Percentiles rank a stretch among this genome's conserved stretches.
Conservation (phyloP, 1,284 basidiomycete genomes). For the Earliella scabrosa region DNA sequence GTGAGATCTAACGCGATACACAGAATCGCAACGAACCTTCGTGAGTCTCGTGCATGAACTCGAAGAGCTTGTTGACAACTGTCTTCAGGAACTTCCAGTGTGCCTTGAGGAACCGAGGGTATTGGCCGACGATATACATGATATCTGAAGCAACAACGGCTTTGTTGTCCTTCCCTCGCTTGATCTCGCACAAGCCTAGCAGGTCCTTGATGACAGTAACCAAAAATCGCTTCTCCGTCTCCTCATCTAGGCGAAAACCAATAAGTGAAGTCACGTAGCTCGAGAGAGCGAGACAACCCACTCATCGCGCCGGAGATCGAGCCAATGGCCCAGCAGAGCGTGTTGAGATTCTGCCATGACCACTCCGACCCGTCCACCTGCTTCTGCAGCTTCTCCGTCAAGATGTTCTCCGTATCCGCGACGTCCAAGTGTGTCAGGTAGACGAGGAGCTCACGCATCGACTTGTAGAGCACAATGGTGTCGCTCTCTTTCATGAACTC, state of each 20-base stretch:
- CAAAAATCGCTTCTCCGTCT: conserved; percentile 98
- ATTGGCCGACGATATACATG: conserved; percentile 99
- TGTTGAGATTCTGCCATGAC: conserved; percentile 99
- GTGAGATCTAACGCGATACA: too few species aligned
- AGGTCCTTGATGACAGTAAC: conserved; percentile 99
- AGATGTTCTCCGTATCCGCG: conserved; percentile 93
- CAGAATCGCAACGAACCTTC: conserved; percentile 65
- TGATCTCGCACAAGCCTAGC: conserved; percentile 96
- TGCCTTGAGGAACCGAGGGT: conserved; percentile 98
- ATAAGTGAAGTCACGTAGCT: conserved; percentile 16
- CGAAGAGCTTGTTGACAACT: conserved; percentile 99
- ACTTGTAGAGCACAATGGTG: conserved; percentile 99
- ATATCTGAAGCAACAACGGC: conserved; percentile 99
- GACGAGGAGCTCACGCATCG: conserved; percentile 96
- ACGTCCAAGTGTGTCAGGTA: conserved; percentile 99
- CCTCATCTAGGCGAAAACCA: conserved; percentile 73
- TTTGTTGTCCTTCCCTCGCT: conserved; percentile 99
- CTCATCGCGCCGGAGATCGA: conserved; percentile 99
- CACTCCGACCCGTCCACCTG: conserved; percentile 98
- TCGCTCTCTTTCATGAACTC: conserved; percentile 99
- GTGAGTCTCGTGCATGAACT: conserved; percentile 99
- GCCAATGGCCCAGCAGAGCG: conserved; percentile 99
- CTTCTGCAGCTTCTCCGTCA: conserved; percentile 95
- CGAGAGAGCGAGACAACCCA: conserved; percentile 46
- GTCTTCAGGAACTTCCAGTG: conserved; percentile 99